Evolutionary conservation across 2,329 filamentous ascomycete species (phyloP), one percentile per base, ranked within the genome.

Genomic region (Exophiala xenobiotica): DNA sequence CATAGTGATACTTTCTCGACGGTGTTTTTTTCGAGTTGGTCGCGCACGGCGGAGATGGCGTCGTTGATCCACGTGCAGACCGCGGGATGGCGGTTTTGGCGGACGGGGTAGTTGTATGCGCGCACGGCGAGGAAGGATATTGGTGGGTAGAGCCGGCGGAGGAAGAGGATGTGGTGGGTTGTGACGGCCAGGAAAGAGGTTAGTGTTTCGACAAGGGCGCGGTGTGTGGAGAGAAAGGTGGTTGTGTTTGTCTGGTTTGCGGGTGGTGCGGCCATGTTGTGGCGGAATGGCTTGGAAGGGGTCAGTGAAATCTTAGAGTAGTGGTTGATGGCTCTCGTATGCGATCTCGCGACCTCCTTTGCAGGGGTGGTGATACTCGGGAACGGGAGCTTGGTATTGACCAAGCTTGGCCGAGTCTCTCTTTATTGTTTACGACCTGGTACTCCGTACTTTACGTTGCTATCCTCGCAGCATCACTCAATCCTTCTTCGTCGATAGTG

Each of bases 61-160:
- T 93, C 87, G 65, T 78, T 81, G 69, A 96, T 83, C 87, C 91
- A 96, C 63, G 82, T 75, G 76, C 89, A 95, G 58, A 96, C 87
- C 61, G 82, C 81, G 0, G 91, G 89, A 69, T 96, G 90, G 51
- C 90, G 86, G 54, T 83, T 92, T 67, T 96, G 90, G 63, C 87
- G 86, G 39, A 95, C 86, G 23, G 89, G 80, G 52, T 90, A 84
- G 71, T 92, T 90, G 76, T 91, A 91, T 63, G 88, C 90, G 58
- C 86, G 82, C 31, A 86, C 81, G 35, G 86, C 82, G 51, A 92
- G 80, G 72, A 96, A 96, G 27, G 89, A 88, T 22, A 81, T 72
- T 42, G 74, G 70, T 0, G 91, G 90, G 69, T 96, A 96, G 64
- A 96, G 82, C 53, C 71, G 70, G 61, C 91, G 87, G 64, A 93